Percentiles rank a stretch among this genome's conserved stretches.
These are phyloP conservation scores for Hirsutella minnesotensis DNA, from an alignment of 2,329 filamentous ascomycete genomes.

Conservation along the genomic window DNA sequence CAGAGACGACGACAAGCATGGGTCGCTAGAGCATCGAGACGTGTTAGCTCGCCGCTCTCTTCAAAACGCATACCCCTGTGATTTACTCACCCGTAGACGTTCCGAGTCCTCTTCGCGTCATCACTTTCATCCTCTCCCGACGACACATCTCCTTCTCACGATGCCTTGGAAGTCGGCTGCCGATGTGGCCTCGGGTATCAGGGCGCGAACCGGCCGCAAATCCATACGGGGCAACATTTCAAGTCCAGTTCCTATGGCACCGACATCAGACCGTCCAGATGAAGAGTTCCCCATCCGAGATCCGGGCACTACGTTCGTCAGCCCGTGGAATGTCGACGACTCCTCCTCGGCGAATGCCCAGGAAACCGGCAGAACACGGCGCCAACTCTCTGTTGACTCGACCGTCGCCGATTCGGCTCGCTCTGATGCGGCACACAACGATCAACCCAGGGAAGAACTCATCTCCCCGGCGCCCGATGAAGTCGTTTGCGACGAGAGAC, in stretches of 20 bases:
- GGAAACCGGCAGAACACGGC: neutral
- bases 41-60: neutral
- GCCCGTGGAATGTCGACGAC: conserved; percentile 12
- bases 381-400: neutral
- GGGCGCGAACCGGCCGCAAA: conserved; percentile 20
- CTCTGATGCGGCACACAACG: neutral
- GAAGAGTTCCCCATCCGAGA: conserved; percentile 43
- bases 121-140: neutral
- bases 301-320: conserved; percentile 23
- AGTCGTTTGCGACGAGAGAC: neutral
- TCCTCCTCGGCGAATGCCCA: conserved; percentile 3
- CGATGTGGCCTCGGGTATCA: conserved; percentile 15
- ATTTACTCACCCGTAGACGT: neutral
- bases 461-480: neutral
- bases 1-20: too few species aligned
- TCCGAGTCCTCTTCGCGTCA: neutral
- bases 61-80: neutral
- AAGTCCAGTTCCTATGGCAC: conserved; percentile 43
- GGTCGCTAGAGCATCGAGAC: too few species aligned
- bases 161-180: conserved; percentile 33
- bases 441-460: neutral
- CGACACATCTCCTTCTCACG: neutral
- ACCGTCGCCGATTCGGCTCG: neutral
- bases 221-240: conserved; percentile 50
- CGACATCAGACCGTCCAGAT: conserved; percentile 27